Evolutionary conservation across 2,329 filamentous ascomycete genomes (phyloP), one percentile per base, ranked within the genome.

Genomic region (Xylariaceae sp.): DNA sequence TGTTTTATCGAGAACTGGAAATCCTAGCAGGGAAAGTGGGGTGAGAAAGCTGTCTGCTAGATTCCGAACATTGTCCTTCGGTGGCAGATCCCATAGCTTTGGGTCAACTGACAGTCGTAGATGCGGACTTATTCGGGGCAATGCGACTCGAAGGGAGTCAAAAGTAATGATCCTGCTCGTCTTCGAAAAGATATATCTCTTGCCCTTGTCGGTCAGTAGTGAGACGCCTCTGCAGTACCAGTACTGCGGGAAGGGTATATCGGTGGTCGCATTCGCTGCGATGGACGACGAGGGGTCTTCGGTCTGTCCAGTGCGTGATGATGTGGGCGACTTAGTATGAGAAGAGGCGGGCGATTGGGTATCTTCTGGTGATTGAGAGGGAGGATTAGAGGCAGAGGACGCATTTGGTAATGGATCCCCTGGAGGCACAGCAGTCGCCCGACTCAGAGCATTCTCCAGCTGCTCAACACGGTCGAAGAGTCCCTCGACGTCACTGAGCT

Each of bases 161-260:
- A 19, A 42, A 19, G 14, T 42, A 18, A 42, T 19, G 42, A 43
- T 18, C 18, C 42, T 2, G 6, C n/a, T 22, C 10, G 44, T 39
- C 31, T 39, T 46, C 19, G 44, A 46, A 14, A 18, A 19, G 6
- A 51, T 43, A 6, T 40, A 51, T 47, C 40, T 28, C 6, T 39
- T 38, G 6, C 49, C 49, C 43, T 33, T 47, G 2, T 47, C 43
- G 13, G 49, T 42, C 11, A 47, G 44, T 12, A 51, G 39, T 13
- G 39, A 31, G 18, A 51, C 38, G 17, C 49, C 49, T 34, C 44
- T 51, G 11, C 22, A 51, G 17, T 51, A 51, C 49, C 49, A 51
- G 18, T 47, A 47, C 17, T 51, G 44, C 36, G 39, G 22, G 9
- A 51, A 18, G 9, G 49, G 44, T 28, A 51, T 19, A 41, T 11